Percentiles rank a stretch among this genome's conserved stretches.
These are phyloP conservation scores for Trypanosomatidae sp. DNA, from an alignment of 208 protist genomes.

Conservation along the genomic window DNA sequence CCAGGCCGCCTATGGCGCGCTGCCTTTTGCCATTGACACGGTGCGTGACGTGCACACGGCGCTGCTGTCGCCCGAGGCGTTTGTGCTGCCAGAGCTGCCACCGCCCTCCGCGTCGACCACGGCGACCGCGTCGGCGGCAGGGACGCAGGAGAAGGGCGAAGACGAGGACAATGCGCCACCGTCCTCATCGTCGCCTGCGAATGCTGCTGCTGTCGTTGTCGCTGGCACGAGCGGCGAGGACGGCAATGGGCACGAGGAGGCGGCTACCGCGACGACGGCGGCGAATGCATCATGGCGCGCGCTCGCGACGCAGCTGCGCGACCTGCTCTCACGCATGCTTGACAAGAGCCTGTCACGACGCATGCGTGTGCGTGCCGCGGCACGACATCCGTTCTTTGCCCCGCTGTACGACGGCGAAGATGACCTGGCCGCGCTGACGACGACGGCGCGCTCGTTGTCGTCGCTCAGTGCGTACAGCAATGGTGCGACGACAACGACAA, in stretches of 20 bases:
- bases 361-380: slow-evolving; percentile 32
- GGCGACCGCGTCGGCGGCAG: slow-evolving; percentile 2
- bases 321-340: slow-evolving; percentile 55
- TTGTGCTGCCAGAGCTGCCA: neutral
- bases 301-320: too few species aligned
- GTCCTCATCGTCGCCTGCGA: slow-evolving; percentile 1
- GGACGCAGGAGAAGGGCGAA: too few species aligned
- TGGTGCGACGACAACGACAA: neutral
- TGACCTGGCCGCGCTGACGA: too few species aligned
- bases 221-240: neutral
- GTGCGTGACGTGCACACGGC: slow-evolving; percentile 2
- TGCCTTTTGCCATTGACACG: slow-evolving; percentile 23
- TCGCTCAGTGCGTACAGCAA: too few species aligned
- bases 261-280: too few species aligned
- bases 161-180: too few species aligned
- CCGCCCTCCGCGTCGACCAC: slow-evolving; percentile 6
- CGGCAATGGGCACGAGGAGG: neutral
- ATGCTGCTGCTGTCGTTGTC: neutral
- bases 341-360: slow-evolving; percentile 44
- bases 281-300: too few species aligned
- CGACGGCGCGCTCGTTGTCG: too few species aligned
- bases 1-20: slow-evolving; percentile 42
- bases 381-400: slow-evolving; percentile 41
- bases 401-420: slow-evolving; percentile 1
- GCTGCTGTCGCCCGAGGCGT: slow-evolving; percentile 5